Evolutionary conservation across 129 eudicot species (phyloP).

Genomic region (Ambrosia trifida): DNA sequence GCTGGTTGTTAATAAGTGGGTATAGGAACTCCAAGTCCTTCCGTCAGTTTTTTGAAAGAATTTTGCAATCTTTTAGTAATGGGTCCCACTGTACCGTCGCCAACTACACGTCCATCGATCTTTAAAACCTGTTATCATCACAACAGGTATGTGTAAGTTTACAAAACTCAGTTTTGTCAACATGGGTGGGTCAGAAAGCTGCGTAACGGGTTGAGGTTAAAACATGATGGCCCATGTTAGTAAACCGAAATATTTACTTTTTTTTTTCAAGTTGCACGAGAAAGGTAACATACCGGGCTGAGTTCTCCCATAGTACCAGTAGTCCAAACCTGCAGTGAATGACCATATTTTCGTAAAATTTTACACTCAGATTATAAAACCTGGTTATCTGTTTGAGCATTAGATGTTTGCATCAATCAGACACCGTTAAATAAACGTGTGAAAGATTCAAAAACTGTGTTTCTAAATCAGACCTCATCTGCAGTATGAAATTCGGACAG

Average conservation of each 20-base stretch:
- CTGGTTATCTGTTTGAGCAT: neutral
- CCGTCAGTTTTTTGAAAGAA: constrained; percentile 56
- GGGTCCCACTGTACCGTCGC: constrained; percentile 85
- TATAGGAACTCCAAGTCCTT: constrained; percentile 78
- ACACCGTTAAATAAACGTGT: neutral
- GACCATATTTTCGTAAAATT: neutral
- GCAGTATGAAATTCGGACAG: constrained; percentile 91
- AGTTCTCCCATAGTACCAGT: constrained; percentile 96
- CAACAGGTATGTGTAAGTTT: neutral
- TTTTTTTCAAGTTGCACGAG: neutral
- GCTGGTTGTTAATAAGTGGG: constrained; percentile 59
- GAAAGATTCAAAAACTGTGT: neutral
- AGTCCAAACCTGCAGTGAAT: constrained; percentile 69
- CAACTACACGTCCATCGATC: constrained; percentile 86
- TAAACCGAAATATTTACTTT: too few species aligned
- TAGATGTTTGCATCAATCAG: neutral
- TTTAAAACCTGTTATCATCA: constrained; percentile 53
- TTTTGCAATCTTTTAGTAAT: constrained; percentile 71
- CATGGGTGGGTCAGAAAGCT: neutral
- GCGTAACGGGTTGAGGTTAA: neutral
- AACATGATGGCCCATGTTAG: too few species aligned
- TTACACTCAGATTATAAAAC: neutral
- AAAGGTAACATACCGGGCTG: constrained; percentile 70
- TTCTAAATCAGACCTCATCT: constrained; percentile 51
- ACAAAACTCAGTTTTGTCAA: neutral